Conservation (phyloP, 495 filamentous ascomycete species). For the Xylaria grammica region DNA sequence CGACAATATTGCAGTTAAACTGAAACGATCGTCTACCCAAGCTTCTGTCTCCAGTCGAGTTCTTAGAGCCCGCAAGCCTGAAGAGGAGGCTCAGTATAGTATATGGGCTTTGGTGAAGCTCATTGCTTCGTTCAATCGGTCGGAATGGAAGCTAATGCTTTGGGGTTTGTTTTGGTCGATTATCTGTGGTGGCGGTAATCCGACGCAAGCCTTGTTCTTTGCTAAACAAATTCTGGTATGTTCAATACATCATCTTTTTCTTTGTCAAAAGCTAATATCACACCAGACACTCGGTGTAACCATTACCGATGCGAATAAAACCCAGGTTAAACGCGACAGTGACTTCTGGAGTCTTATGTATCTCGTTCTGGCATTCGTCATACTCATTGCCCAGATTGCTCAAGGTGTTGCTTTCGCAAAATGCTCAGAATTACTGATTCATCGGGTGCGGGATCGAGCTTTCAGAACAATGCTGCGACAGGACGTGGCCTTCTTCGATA, state of each 20-base stretch:
- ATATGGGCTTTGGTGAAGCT: constrained; percentile 86
- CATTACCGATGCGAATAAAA: constrained; percentile 40
- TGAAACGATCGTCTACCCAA: constrained; percentile 66
- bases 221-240: constrained; percentile 77
- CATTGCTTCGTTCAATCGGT: constrained; percentile 79
- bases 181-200: constrained; percentile 84
- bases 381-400: constrained; percentile 69
- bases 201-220: constrained; percentile 88
- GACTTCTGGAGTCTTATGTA: constrained; percentile 97
- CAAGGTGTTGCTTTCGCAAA: constrained; percentile 82
- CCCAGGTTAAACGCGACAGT: constrained; percentile 63
- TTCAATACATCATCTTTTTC: constrained; percentile 2
- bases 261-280: constrained; percentile 26
- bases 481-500: constrained; percentile 88
- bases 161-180: constrained; percentile 77
- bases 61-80: constrained; percentile 58
- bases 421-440: constrained; percentile 82
- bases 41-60: constrained; percentile 74
- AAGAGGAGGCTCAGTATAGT: constrained; percentile 60
- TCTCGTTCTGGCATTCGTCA: constrained; percentile 83
- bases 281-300: constrained; percentile 41
- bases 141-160: constrained; percentile 75
- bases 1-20: constrained; percentile 60
- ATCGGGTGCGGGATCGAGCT: constrained; percentile 75
- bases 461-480: constrained; percentile 92